phyloP scores from a whole-genome alignment of 768 basidiomycete genomes.

The Sporobolomyces roseus region DNA sequence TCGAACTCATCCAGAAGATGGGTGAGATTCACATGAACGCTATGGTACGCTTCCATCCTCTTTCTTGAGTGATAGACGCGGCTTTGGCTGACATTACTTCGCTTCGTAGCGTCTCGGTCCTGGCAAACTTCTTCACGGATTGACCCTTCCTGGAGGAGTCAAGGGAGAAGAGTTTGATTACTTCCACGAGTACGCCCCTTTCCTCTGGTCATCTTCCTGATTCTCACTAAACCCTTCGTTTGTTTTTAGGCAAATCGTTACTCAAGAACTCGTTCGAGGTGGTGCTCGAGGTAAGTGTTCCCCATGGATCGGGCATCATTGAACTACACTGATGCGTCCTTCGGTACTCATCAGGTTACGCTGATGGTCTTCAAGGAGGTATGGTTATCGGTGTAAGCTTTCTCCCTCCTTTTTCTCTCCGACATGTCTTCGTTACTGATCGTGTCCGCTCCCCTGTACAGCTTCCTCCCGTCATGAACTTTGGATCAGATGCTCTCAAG shows the following conservation, averaged over 20 bases:
- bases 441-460: conserved; percentile 47
- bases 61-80: neutral
- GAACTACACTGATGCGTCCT: neutral
- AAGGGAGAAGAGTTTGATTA: conserved; percentile 82
- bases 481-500: conserved; percentile 40
- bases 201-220: neutral
- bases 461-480: conserved; percentile 49
- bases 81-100: neutral
- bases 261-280: conserved; percentile 35
- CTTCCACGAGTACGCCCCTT: conserved; percentile 68
- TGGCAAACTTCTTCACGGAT: conserved; percentile 77
- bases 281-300: conserved; percentile 31
- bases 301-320: neutral
- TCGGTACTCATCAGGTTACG: conserved; percentile 57
- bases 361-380: conserved; percentile 59
- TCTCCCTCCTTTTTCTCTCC: neutral
- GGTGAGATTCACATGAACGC: conserved; percentile 79
- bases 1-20: conserved; percentile 74
- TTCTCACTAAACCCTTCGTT: neutral
- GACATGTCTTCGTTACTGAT: neutral
- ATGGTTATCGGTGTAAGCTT: conserved; percentile 44
- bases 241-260: conserved; percentile 23
- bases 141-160: conserved; percentile 59
- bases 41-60: conserved; percentile 54
- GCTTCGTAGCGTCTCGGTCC: conserved; percentile 68